Conservation (phyloP, 169 alveolate genomes). For the Cryptosporidium xiaoi region DNA sequence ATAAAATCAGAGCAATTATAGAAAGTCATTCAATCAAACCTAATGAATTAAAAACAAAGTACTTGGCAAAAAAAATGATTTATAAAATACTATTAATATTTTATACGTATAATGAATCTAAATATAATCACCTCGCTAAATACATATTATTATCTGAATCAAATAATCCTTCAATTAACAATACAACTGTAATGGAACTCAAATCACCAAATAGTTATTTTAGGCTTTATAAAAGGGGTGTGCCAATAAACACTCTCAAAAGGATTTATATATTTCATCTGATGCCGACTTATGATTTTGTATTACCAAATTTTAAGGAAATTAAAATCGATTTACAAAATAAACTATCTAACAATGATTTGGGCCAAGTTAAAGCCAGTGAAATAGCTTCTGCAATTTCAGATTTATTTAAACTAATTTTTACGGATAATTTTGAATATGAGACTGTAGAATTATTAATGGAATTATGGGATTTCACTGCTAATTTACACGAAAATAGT, state of each 20-base stretch:
- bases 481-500: neutral
- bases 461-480: slow-evolving; percentile 15
- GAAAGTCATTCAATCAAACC: too few relatives aligned
- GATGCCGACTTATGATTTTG: neutral
- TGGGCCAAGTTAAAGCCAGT: neutral
- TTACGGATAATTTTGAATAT: neutral
- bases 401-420: neutral
- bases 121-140: slow-evolving; percentile 1
- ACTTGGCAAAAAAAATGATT: neutral
- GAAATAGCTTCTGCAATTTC: neutral
- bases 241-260: neutral
- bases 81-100: neutral
- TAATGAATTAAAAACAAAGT: too few relatives aligned
- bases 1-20: too few relatives aligned
- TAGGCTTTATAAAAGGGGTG: neutral
- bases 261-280: neutral
- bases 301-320: neutral
- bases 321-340: neutral
- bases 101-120: neutral
- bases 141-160: neutral
- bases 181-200: neutral
- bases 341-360: neutral
- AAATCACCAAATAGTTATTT: neutral
- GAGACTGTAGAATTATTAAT: neutral
- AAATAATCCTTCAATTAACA: neutral